Evolutionary conservation across 75 land plant genomes (phyloP).

Genomic region (Cupressus sempervirens): DNA sequence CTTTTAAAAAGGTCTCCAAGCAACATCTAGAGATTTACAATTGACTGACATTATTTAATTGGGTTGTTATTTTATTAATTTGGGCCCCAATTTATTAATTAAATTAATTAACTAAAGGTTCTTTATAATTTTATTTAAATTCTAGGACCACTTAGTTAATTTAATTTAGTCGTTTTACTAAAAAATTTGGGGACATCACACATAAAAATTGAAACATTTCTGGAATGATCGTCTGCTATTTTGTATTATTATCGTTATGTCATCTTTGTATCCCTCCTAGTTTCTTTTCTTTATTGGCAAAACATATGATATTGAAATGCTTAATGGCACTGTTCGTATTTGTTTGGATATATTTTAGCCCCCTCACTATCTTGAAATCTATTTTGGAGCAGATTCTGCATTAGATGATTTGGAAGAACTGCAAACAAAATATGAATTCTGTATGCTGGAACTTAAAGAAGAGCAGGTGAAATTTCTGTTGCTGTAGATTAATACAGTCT

Average conservation of each 20-base stretch:
- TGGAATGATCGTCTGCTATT: background rate
- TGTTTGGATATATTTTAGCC: background rate
- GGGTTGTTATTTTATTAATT: too few species aligned
- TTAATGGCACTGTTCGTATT: background rate
- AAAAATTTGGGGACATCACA: too few species aligned
- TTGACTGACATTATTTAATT: too few species aligned
- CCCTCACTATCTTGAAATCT: background rate
- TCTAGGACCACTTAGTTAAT: too few species aligned
- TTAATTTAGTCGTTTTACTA: too few species aligned
- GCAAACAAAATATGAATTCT: slow-evolving; percentile 16
- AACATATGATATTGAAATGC: background rate
- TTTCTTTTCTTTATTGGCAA: background rate
- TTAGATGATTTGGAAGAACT: slow-evolving; percentile 32
- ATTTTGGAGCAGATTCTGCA: slow-evolving; percentile 20
- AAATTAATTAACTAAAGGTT: too few species aligned
- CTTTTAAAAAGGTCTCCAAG: too few species aligned
- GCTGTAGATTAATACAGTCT: background rate
- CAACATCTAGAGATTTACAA: too few species aligned
- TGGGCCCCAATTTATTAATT: too few species aligned
- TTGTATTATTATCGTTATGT: background rate
- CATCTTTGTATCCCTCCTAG: background rate
- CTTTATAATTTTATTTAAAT: too few species aligned
- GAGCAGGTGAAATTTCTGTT: slow-evolving; percentile 22
- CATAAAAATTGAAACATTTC: background rate
- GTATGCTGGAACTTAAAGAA: slow-evolving; percentile 14